A percentile compares a stretch with the other conserved stretches of the same genome.
Conservation (phyloP, 345 rosid species). For the Chamaenerion angustifolium region DNA sequence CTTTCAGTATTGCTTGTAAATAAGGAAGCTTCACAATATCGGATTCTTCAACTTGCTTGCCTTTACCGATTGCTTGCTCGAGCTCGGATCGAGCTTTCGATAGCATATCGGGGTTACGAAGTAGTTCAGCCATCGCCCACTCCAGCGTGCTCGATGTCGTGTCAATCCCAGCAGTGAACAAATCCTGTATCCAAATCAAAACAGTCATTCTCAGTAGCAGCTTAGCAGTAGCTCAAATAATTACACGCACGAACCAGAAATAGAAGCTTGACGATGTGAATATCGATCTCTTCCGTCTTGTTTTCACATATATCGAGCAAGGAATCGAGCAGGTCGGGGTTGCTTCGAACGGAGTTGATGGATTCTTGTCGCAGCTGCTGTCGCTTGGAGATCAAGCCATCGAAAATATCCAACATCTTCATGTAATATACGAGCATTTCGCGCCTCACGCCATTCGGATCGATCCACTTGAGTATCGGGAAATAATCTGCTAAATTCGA, state of each 20-base stretch:
- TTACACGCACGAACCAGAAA: too few relatives aligned
- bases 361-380: conserved; percentile 10
- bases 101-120: conserved; percentile 3
- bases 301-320: background rate
- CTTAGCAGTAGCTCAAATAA: too few relatives aligned
- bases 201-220: too few relatives aligned
- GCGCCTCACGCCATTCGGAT: conserved; percentile 6
- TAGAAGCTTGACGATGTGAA: background rate
- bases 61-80: conserved; percentile 2
- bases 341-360: conserved; percentile 13
- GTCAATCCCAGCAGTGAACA: conserved; percentile 17
- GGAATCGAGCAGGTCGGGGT: background rate
- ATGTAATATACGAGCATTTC: background rate
- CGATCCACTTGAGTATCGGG: conserved; percentile 5
- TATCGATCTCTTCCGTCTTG: background rate
- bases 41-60: conserved; percentile 11
- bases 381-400: conserved; percentile 17
- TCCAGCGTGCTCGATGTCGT: conserved; percentile 16
- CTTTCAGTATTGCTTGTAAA: conserved; percentile 11
- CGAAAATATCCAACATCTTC: conserved; percentile 3
- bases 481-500: conserved; percentile 9
- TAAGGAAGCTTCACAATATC: conserved; percentile 12
- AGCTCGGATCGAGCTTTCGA: conserved; percentile 7
- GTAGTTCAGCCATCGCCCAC: conserved; percentile 22
- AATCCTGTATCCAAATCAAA: conserved; percentile 9